Evolutionary conservation across 208 protist species (phyloP).

Genomic region (Spongospora subterranea): DNA sequence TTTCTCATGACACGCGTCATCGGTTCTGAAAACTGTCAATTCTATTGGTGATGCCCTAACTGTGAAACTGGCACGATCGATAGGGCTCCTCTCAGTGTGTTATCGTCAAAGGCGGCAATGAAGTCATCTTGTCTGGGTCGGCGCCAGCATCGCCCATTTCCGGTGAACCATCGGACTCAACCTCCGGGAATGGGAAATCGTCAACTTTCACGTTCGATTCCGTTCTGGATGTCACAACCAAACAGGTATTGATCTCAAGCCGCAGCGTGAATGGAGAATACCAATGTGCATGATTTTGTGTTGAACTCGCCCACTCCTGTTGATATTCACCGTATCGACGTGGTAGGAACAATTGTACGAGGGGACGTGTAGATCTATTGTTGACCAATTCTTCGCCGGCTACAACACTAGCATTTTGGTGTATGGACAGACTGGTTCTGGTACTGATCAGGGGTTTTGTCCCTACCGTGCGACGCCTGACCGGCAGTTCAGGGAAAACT

Average conservation of each 20-base stretch:
- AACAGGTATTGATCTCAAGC: too few relatives aligned
- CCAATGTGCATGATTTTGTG: not conserved
- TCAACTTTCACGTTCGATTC: slow-evolving; percentile 36
- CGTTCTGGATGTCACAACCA: not conserved
- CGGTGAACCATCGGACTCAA: too few relatives aligned
- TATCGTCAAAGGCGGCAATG: too few relatives aligned
- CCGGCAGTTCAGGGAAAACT: slow-evolving; percentile 11
- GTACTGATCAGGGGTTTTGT: not conserved
- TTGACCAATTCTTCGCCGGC: slow-evolving; percentile 33
- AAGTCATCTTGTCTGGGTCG: too few relatives aligned
- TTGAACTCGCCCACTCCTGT: not conserved
- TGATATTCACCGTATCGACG: too few relatives aligned
- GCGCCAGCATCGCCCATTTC: too few relatives aligned
- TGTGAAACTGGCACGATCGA: too few relatives aligned
- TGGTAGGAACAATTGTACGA: slow-evolving; percentile 1
- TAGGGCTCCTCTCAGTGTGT: too few relatives aligned
- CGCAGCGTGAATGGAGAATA: not conserved
- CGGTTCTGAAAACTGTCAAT: too few relatives aligned
- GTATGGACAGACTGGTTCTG: slow-evolving; percentile 46
- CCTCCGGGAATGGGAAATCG: too few relatives aligned
- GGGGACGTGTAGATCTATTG: not conserved
- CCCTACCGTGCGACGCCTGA: not conserved
- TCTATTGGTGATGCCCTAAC: too few relatives aligned
- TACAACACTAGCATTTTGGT: slow-evolving; percentile 48
- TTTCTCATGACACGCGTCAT: too few relatives aligned